Evolutionary conservation across 306 rosid species (phyloP).

Genomic region (Lupinus albus): DNA sequence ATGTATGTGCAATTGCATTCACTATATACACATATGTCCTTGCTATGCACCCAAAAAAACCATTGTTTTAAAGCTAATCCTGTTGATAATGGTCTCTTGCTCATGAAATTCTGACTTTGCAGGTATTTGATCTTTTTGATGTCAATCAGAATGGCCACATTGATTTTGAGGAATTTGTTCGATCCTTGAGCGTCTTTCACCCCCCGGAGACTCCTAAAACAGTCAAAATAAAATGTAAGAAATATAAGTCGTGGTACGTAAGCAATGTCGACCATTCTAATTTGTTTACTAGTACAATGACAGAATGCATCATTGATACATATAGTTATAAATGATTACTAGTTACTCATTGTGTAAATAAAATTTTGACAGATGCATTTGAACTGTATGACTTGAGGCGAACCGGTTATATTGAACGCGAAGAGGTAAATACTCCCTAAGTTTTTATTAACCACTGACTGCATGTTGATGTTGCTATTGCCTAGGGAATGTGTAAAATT

Average conservation of each 20-base stretch:
- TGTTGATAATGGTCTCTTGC: not conserved
- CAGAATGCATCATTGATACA: not conserved
- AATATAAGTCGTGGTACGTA: not conserved
- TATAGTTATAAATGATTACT: conserved; percentile 3
- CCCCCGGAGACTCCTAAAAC: conserved; percentile 42
- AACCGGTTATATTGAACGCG: conserved; percentile 43
- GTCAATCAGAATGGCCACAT: conserved; percentile 39
- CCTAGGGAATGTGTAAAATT: too few relatives aligned
- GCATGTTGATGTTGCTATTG: not conserved
- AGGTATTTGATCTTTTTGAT: conserved; percentile 45
- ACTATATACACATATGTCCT: too few relatives aligned
- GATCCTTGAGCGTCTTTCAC: conserved; percentile 42
- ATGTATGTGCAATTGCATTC: too few relatives aligned
- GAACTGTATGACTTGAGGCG: conserved; percentile 42
- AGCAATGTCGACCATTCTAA: conserved; percentile 5
- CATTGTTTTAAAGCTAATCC: not conserved
- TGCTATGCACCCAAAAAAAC: too few relatives aligned
- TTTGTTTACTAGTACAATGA: conserved; percentile 1
- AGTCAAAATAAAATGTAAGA: conserved; percentile 40
- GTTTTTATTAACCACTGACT: not conserved
- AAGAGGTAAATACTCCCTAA: conserved; percentile 34
- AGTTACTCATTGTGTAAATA: not conserved
- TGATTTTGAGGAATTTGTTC: conserved; percentile 41
- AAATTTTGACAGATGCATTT: conserved; percentile 36
- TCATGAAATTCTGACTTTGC: conserved; percentile 20